Evolutionary conservation across 495 filamentous ascomycete species (phyloP).

Genomic region (Penicillium paradoxum): DNA sequence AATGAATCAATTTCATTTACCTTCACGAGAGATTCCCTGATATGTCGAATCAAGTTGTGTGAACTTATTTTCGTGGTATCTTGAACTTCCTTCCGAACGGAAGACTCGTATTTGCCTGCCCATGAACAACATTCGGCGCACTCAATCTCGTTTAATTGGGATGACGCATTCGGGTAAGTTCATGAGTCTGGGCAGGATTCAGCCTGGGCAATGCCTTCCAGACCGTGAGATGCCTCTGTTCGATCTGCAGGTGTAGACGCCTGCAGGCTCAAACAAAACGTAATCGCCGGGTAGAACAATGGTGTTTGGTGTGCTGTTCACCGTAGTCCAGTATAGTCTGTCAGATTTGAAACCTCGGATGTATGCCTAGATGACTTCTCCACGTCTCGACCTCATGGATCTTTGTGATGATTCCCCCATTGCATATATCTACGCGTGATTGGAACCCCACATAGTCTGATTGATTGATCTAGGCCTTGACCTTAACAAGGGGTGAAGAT

Average conservation of each 20-base stretch:
- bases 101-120: not conserved
- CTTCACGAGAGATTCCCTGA: conserved; percentile 28
- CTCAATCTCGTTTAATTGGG: not conserved
- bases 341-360: not conserved
- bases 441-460: too few species aligned
- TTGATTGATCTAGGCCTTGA: too few species aligned
- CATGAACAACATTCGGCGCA: not conserved
- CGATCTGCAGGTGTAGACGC: not conserved
- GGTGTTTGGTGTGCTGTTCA: not conserved
- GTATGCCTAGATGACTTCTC: not conserved
- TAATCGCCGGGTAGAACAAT: not conserved
- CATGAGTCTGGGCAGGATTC: not conserved
- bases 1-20: conserved; percentile 35
- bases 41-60: conserved; percentile 13
- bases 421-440: too few species aligned
- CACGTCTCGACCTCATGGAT: not conserved
- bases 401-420: not conserved
- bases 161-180: not conserved
- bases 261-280: not conserved
- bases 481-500: too few species aligned
- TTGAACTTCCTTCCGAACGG: not conserved
- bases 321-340: not conserved
- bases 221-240: not conserved
- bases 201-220: not conserved
- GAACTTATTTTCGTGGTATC: not conserved